A percentile compares a stretch with the other conserved stretches of the same genome.
Conservation (phyloP, 1,139 yeast species). For the Debaryomycetaceae sp. region DNA sequence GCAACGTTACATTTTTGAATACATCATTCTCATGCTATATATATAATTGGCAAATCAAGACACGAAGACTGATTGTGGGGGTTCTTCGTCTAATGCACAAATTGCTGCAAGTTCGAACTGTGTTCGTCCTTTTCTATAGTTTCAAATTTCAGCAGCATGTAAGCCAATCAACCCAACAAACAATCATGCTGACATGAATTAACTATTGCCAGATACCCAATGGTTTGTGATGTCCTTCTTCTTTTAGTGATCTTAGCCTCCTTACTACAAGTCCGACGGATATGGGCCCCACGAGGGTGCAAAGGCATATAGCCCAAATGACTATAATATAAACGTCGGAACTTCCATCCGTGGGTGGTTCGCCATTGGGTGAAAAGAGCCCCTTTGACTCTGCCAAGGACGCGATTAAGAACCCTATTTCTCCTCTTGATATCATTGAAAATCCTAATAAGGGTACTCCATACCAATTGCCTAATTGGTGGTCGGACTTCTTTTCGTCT, state of each 20-base stretch:
- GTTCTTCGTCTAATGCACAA: too few species aligned
- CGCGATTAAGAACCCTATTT: slow-evolving; percentile 5
- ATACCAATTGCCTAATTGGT: not conserved
- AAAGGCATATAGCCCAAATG: slow-evolving; percentile 5
- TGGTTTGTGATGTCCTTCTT: not conserved
- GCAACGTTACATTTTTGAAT: too few species aligned
- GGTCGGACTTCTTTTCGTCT: not conserved
- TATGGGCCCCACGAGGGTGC: slow-evolving; percentile 5
- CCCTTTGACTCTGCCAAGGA: slow-evolving; percentile 6
- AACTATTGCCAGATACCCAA: not conserved
- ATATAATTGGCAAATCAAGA: too few species aligned
- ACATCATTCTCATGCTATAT: too few species aligned
- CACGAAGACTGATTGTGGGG: too few species aligned
- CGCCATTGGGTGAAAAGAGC: slow-evolving; percentile 1
- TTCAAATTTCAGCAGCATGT: too few species aligned
- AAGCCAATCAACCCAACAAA: too few species aligned
- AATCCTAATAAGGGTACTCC: slow-evolving; percentile 4
- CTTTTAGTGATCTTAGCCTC: slow-evolving; percentile 1
- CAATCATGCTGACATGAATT: too few species aligned
- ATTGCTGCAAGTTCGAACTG: too few species aligned
- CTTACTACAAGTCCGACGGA: slow-evolving; percentile 3
- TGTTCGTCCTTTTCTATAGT: too few species aligned
- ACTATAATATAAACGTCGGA: slow-evolving; percentile 5
- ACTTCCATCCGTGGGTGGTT: not conserved
- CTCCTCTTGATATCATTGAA: slow-evolving; percentile 6